Evolutionary conservation across 208 protist genomes (phyloP).

Genomic region (Histomonas meleagridis): DNA sequence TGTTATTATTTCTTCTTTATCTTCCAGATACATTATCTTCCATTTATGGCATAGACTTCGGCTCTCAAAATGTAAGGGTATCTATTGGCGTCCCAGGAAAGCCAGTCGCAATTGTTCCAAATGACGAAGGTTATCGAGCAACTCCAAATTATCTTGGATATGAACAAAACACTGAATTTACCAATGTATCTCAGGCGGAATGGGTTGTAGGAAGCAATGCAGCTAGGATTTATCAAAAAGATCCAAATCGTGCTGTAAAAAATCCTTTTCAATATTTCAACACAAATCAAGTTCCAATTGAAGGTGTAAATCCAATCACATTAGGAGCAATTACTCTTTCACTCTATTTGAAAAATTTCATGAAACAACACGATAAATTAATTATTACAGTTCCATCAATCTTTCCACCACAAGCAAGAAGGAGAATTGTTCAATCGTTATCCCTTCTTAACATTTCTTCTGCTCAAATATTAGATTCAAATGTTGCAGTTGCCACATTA

Average conservation of each 20-base stretch:
- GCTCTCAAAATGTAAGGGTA: not conserved
- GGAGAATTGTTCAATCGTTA: not conserved
- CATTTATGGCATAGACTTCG: not conserved
- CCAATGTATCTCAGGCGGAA: not conserved
- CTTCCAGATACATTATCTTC: not conserved
- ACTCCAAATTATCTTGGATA: slow-evolving; percentile 29
- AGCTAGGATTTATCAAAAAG: not conserved
- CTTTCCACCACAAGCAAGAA: not conserved
- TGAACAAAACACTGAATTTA: not conserved
- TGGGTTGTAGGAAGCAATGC: slow-evolving; percentile 1
- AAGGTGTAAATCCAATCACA: not conserved
- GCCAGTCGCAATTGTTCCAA: not conserved
- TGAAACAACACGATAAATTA: not conserved
- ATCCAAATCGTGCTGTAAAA: not conserved
- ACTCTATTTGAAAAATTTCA: not conserved
- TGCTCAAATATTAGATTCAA: not conserved
- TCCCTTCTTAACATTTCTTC: not conserved
- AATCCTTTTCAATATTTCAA: slow-evolving; percentile 17
- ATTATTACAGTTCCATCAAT: not conserved
- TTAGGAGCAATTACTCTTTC: not conserved
- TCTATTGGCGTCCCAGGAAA: not conserved
- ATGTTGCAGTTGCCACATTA: not conserved
- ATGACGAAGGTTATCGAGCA: not conserved
- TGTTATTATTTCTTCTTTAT: no score
- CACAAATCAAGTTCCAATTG: not conserved